phyloP scores from a whole-genome alignment of 768 basidiomycete genomes.

The Dendrothele bispora region DNA sequence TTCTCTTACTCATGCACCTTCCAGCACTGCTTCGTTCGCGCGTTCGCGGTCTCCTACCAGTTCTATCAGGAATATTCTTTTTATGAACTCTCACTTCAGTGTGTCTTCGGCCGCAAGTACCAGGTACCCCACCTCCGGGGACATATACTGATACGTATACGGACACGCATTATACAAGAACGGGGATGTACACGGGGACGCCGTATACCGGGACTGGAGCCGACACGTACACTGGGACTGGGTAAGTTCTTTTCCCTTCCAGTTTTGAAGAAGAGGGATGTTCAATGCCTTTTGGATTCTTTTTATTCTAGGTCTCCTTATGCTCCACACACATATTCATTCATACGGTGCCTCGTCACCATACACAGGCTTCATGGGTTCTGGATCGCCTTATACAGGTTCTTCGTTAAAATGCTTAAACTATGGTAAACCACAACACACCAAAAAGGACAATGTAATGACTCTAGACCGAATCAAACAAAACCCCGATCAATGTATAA shows the following conservation, averaged over 20 bases:
- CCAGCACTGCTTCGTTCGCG: constrained; percentile 41
- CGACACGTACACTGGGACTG: constrained; percentile 4
- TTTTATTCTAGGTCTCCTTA: constrained; percentile 1
- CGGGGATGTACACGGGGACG: constrained; percentile 2
- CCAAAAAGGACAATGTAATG: too few relatives aligned
- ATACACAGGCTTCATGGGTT: constrained; percentile 13
- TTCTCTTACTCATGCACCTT: constrained; percentile 41
- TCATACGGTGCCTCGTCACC: constrained; percentile 9
- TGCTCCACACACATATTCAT: constrained; percentile 10
- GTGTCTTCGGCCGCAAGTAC: constrained; percentile 40
- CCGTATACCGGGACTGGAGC: constrained; percentile 1
- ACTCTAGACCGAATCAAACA: too few relatives aligned
- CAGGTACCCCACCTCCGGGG: constrained; percentile 20
- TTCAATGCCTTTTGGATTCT: background rate
- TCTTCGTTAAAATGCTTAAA: too few relatives aligned
- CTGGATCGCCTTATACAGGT: constrained; percentile 12
- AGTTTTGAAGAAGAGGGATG: background rate
- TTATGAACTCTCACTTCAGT: constrained; percentile 47
- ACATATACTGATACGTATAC: constrained; percentile 1
- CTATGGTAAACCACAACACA: too few relatives aligned
- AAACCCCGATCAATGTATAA: too few relatives aligned
- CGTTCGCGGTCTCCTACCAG: constrained; percentile 44
- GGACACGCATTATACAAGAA: constrained; percentile 7
- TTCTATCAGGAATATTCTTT: constrained; percentile 70
- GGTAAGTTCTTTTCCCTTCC: background rate